Conservation (phyloP, 176 grass and related monocot species). For the Puya raimondii region DNA sequence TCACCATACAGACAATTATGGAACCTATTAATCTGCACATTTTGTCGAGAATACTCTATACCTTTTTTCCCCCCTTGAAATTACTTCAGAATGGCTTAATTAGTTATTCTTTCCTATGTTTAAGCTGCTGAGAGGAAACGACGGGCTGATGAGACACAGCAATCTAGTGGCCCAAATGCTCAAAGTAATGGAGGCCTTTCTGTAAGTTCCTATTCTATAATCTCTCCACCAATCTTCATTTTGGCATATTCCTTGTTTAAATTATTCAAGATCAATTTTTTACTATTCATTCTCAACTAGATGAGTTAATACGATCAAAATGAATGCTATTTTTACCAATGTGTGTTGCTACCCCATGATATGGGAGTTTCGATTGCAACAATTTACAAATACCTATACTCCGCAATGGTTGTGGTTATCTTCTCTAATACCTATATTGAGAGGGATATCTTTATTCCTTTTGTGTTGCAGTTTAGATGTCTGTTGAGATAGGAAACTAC, state of each 20-base stretch:
- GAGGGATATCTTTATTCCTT: not conserved
- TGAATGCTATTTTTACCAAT: not conserved
- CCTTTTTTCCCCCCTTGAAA: no score
- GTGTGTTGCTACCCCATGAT: not conserved
- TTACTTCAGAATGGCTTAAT: conserved; percentile 2
- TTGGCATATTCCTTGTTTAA: not conserved
- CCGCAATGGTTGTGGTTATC: not conserved
- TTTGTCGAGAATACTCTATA: no score
- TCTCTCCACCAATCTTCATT: not conserved
- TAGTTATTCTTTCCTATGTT: conserved; percentile 18
- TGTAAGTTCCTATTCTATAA: conserved; percentile 48
- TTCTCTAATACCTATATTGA: not conserved
- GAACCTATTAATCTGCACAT: no score
- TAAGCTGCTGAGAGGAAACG: conserved; percentile 73
- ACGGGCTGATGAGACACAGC: conserved; percentile 55
- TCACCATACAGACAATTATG: no score
- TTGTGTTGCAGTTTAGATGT: not conserved
- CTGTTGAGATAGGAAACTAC: no score
- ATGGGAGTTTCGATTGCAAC: not conserved
- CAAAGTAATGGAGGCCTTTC: conserved; percentile 53
- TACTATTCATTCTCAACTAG: not conserved
- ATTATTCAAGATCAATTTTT: conserved; percentile 7
- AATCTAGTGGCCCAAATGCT: conserved; percentile 35
- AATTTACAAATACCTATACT: not conserved
- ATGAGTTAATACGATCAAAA: not conserved